phyloP scores from a whole-genome alignment of 1,284 basidiomycete species.

The Golubevia sp. region DNA sequence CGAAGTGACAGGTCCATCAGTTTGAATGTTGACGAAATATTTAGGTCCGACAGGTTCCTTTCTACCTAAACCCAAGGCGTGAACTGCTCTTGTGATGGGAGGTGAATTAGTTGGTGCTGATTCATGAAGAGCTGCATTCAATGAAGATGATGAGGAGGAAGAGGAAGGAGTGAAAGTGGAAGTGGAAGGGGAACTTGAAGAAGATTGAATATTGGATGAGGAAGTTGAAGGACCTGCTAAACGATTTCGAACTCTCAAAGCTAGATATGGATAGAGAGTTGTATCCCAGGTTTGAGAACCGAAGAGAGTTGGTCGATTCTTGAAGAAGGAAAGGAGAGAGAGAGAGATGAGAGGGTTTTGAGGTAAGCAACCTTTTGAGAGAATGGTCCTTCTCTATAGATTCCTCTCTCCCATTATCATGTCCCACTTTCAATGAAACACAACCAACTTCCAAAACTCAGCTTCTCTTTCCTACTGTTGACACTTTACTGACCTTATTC shows the following conservation, averaged over 20 bases:
- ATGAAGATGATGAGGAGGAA: conserved; percentile 4
- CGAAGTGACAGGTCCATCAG: conserved; percentile 68
- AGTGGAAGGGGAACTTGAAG: background rate
- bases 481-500: conserved; percentile 73
- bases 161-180: background rate
- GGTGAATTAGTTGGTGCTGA: conserved; percentile 16
- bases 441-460: background rate
- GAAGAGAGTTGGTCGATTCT: conserved; percentile 70
- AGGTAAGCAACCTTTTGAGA: background rate
- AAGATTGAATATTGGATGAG: conserved; percentile 5
- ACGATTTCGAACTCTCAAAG: conserved; percentile 71
- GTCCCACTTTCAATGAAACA: background rate
- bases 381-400: too few relatives aligned
- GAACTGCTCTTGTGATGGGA: conserved; percentile 26
- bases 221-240: conserved; percentile 16
- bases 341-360: too few relatives aligned
- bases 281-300: conserved; percentile 81
- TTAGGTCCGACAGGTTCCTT: conserved; percentile 38
- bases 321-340: background rate
- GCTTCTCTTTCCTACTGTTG: too few relatives aligned
- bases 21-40: conserved; percentile 79
- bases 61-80: conserved; percentile 34
- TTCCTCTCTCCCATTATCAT: too few relatives aligned
- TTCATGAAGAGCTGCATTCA: conserved; percentile 40
- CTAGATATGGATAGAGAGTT: conserved; percentile 76